Evolutionary conservation across 2,329 filamentous ascomycete genomes (phyloP), one percentile per base, ranked within the genome.

Genomic region (Aspergillus luchuensis): DNA sequence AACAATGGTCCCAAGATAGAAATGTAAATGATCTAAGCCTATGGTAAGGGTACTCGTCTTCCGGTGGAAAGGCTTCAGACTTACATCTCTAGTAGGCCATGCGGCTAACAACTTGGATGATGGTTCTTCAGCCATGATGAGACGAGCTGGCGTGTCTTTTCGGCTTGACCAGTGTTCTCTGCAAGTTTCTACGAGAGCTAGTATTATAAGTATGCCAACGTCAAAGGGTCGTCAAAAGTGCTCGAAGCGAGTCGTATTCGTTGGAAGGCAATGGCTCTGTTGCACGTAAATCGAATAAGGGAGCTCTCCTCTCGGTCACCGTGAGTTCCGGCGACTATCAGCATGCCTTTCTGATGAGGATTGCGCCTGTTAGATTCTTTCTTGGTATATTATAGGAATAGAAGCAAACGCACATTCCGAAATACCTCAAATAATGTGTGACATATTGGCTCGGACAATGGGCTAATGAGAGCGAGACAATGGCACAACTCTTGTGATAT

Each of bases 1-100:
- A 97, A 92, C 53, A 97, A 82, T 6, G 89, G 77, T 17, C 91
- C 91, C 38, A 97, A 85, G 66, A 97, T 89, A 58, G 88, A 81
- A 8, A 93, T 89, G 74, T 96, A 97, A 59, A 94, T 81, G 68
- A 97, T 92, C 91, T 98, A 67, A 33, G 25, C 17, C 10, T 21
- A 33, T 10, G 39, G 66, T 56, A 64, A n/a, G 19, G 3, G 55
- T 15, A 8, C 4, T 11, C 30, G n/a, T n/a, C 6, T 5, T 23
- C 7, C 6, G 25, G 25, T 28, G 25, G 25, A 8, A 28, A 28
- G 25, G 25, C 5, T 38, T 13, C 8, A n/a, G 13, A 73, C 74
- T 64, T 64, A 80, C 78, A 69, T 80, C 77, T 57, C 67, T 64
- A 23, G 69, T 63, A 8, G 72, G 69, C 77, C 77, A 80, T 69